Conservation (phyloP, 139 green algal species). For the Micractinium sp. region DNA sequence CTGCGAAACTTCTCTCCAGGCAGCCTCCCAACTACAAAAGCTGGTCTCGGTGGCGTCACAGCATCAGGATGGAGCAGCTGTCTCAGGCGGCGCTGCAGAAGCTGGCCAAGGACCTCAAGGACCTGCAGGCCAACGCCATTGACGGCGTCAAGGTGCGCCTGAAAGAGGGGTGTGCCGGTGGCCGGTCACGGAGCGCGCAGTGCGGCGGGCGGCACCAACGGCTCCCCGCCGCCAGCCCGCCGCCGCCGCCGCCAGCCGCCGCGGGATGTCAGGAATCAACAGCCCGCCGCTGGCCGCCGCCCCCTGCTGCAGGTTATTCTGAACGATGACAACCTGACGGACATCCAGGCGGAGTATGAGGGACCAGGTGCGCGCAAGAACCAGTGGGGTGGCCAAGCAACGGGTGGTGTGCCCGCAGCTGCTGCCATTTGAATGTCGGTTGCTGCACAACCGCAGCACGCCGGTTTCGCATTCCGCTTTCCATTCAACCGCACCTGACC, state of each 20-base stretch:
- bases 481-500: too few relatives aligned
- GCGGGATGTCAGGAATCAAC: constrained; percentile 1
- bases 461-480: background rate
- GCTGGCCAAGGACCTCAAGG: constrained; percentile 79
- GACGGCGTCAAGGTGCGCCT: constrained; percentile 54
- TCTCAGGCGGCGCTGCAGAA: constrained; percentile 44
- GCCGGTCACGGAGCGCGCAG: background rate
- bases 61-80: constrained; percentile 22
- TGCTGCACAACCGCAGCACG: background rate
- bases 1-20: background rate
- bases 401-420: background rate
- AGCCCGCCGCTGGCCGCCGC: background rate
- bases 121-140: constrained; percentile 79
- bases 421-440: background rate
- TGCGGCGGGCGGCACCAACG: too few relatives aligned
- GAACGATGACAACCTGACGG: constrained; percentile 88
- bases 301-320: constrained; percentile 66
- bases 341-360: constrained; percentile 88
- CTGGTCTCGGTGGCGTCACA: background rate
- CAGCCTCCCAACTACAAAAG: background rate
- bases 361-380: constrained; percentile 68
- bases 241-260: background rate
- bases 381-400: background rate
- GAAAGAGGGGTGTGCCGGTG: background rate
- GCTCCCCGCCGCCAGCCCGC: background rate